A percentile compares a stretch with the other conserved stretches of the same genome.
These are phyloP conservation scores for Boletus patriciae DNA, from an alignment of 768 basidiomycete genomes.

Conservation along the genomic window DNA sequence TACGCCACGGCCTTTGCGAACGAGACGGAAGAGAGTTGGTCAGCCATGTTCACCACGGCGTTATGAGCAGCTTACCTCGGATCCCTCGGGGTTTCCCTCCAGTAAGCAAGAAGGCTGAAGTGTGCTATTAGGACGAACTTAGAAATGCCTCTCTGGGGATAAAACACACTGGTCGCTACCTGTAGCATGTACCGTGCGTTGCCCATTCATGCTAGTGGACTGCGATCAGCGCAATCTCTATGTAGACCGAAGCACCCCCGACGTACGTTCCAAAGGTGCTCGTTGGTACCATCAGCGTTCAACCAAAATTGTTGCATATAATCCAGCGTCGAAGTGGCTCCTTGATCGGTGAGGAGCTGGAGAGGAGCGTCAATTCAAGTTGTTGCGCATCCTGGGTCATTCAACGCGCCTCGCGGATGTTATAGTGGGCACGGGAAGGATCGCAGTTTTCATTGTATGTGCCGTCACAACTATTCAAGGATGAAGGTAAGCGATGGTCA, in stretches of 20 bases:
- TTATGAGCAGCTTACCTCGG: constrained; percentile 46
- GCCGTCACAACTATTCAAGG: constrained; percentile 52
- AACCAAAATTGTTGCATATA: constrained; percentile 69
- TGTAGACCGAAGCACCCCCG: neutral
- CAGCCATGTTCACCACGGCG: neutral
- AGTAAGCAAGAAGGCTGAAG: constrained; percentile 58
- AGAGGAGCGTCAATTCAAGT: neutral
- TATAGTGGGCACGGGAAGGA: constrained; percentile 41
- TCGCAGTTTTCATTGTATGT: constrained; percentile 39
- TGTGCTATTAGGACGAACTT: constrained; percentile 43
- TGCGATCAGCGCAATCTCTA: neutral
- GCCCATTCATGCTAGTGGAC: constrained; percentile 62
- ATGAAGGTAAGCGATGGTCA: neutral
- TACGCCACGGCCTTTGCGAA: constrained; percentile 58
- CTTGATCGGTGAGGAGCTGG: constrained; percentile 56
- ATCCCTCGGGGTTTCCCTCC: constrained; percentile 52
- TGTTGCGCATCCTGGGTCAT: neutral
- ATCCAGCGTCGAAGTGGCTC: constrained; percentile 53
- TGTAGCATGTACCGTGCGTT: constrained; percentile 59
- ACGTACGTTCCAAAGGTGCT: constrained; percentile 70
- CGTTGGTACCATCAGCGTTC: constrained; percentile 57
- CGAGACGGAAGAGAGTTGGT: neutral
- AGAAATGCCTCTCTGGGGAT: neutral
- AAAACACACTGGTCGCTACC: constrained; percentile 7
- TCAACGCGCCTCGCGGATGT: constrained; percentile 41